These are phyloP conservation scores for Saccharomycopsis crataegensis DNA, from an alignment of 1,139 yeast species.

Conservation along the genomic window DNA sequence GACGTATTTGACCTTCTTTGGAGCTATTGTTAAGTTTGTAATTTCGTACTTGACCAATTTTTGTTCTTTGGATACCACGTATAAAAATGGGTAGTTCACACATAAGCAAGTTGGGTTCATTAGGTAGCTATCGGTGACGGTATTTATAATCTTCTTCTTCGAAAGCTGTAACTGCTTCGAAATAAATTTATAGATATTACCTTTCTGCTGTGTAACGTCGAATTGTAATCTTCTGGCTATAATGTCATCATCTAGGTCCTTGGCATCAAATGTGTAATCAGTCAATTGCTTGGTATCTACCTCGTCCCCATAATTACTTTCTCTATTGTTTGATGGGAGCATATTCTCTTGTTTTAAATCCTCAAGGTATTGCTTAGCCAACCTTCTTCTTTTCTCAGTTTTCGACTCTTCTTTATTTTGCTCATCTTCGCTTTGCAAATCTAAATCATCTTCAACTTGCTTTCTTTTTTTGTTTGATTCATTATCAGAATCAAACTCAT, in stretches of 20 bases:
- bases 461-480: slow-evolving; percentile 2
- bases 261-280: slow-evolving; percentile 75
- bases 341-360: slow-evolving; percentile 57
- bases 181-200: slow-evolving; percentile 65
- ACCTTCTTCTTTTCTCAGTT: slow-evolving; percentile 87
- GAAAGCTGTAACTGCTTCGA: slow-evolving; percentile 40
- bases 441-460: slow-evolving; percentile 31
- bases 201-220: slow-evolving; percentile 87
- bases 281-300: slow-evolving; percentile 28
- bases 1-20: slow-evolving; percentile 45
- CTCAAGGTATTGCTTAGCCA: slow-evolving; percentile 88
- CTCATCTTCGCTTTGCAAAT: slow-evolving; percentile 48
- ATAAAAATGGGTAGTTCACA: slow-evolving; percentile 52
- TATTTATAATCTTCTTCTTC: slow-evolving; percentile 22
- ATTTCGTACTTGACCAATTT: slow-evolving; percentile 76
- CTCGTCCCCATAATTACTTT: slow-evolving; percentile 8
- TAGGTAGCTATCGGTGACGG: slow-evolving; percentile 5
- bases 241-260: slow-evolving; percentile 82
- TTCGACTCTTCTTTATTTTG: slow-evolving; percentile 67
- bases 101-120: slow-evolving; percentile 33
- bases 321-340: slow-evolving; percentile 23
- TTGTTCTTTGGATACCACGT: slow-evolving; percentile 78
- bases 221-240: slow-evolving; percentile 71
- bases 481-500: slow-evolving; percentile 16
- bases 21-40: slow-evolving; percentile 40